phyloP scores from a whole-genome alignment of 306 rosid genomes.

The Calophaca sinica region DNA sequence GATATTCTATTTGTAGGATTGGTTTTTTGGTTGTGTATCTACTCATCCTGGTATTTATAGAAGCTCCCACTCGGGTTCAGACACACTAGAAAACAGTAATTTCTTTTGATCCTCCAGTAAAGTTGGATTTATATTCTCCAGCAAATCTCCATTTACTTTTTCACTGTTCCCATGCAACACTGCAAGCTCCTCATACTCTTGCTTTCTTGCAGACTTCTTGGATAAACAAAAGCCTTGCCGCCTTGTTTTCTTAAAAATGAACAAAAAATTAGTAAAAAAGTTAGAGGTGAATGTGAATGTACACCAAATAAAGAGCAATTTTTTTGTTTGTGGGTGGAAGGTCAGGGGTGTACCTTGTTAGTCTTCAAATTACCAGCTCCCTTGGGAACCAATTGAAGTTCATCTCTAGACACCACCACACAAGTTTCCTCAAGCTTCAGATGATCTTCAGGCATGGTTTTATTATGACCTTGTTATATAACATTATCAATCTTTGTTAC shows the following conservation, averaged over 20 bases:
- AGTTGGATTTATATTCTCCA: conserved; percentile 27
- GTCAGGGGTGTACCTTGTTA: conserved; percentile 66
- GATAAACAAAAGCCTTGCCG: conserved; percentile 61
- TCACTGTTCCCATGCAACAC: conserved; percentile 53
- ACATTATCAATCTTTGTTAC: conserved; percentile 28
- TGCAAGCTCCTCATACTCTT: conserved; percentile 87
- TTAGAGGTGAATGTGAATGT: conserved; percentile 4
- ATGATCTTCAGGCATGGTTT: conserved; percentile 44
- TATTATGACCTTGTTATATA: conserved; percentile 47
- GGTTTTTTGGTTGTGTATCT: conserved; percentile 13
- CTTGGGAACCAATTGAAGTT: conserved; percentile 52
- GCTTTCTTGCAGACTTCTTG: conserved; percentile 73
- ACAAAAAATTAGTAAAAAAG: background rate
- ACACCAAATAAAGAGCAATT: background rate
- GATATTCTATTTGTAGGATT: background rate
- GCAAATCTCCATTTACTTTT: conserved; percentile 21
- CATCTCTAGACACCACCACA: conserved; percentile 69
- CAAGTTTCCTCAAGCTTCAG: conserved; percentile 72
- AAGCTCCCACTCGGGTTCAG: conserved; percentile 91
- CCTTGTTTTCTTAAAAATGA: conserved; percentile 59
- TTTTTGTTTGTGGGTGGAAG: background rate
- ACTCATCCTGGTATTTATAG: conserved; percentile 52
- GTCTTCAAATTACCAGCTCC: conserved; percentile 44
- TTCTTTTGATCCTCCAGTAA: conserved; percentile 42
- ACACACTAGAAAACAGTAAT: conserved; percentile 34